phyloP scores from a whole-genome alignment of 345 rosid species.

The Pugionium cornutum region DNA sequence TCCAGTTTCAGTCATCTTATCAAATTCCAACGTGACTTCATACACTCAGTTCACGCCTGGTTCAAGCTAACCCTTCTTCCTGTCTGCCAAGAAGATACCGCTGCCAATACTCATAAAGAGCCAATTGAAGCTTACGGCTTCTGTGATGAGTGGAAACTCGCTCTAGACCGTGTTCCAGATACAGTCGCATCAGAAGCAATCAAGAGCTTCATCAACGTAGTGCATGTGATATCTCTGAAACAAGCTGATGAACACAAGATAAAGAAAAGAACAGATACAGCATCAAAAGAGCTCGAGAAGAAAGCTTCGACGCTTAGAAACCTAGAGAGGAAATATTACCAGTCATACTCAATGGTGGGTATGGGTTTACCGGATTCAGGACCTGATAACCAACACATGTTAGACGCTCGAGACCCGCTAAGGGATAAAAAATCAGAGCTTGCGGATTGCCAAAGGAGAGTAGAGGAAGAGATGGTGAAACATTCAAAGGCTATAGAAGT shows the following conservation, averaged over 20 bases:
- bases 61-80: constrained; percentile 83
- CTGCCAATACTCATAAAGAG: constrained; percentile 41
- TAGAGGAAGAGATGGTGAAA: constrained; percentile 87
- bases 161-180: constrained; percentile 92
- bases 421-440: constrained; percentile 81
- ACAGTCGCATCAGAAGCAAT: constrained; percentile 98
- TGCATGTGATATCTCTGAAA: constrained; percentile 72
- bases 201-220: constrained; percentile 87
- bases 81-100: constrained; percentile 58
- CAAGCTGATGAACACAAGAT: constrained; percentile 84
- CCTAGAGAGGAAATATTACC: constrained; percentile 91
- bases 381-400: constrained; percentile 56
- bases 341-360: constrained; percentile 90
- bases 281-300: constrained; percentile 88
- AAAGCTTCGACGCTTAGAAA: constrained; percentile 83
- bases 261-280: constrained; percentile 70
- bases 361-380: constrained; percentile 75
- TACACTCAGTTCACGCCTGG: constrained; percentile 82
- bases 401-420: constrained; percentile 89
- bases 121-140: constrained; percentile 60
- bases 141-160: constrained; percentile 93
- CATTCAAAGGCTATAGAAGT: constrained; percentile 88
- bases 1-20: constrained; percentile 77
- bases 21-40: constrained; percentile 83
- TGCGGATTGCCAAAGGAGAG: constrained; percentile 72